Conservation (phyloP, 2,329 filamentous ascomycete genomes). For the Sporothrix inflata region DNA sequence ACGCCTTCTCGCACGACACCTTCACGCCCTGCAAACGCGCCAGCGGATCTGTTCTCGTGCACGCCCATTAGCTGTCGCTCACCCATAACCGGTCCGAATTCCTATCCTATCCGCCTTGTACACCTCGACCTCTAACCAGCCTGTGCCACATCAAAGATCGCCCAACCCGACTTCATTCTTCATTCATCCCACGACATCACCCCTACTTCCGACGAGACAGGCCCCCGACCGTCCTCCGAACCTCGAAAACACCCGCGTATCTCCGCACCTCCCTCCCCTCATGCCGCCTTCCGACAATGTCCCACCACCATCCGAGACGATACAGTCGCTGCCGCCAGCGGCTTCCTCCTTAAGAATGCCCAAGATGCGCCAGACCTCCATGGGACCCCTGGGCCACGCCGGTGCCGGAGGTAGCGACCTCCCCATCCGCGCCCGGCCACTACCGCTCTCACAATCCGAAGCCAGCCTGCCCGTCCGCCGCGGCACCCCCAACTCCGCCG, state of each 20-base stretch:
- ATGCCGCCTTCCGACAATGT: constrained; percentile 72
- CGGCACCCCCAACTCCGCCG: constrained; percentile 59
- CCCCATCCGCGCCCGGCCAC: constrained; percentile 28
- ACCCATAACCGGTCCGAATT: not conserved
- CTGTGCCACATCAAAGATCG: not conserved
- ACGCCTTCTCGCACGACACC: not conserved
- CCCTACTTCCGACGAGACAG: not conserved
- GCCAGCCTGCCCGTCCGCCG: constrained; percentile 55
- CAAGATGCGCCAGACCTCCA: constrained; percentile 63
- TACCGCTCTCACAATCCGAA: constrained; percentile 56
- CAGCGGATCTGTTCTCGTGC: not conserved
- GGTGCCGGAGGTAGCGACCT: not conserved
- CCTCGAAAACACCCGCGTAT: not conserved
- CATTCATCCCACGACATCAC: not conserved
- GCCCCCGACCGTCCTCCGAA: not conserved
- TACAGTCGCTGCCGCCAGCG: constrained; percentile 71
- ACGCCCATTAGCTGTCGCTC: not conserved
- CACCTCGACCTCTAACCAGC: not conserved
- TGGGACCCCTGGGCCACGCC: constrained; percentile 34
- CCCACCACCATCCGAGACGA: constrained; percentile 65
- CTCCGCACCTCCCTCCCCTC: constrained; percentile 40
- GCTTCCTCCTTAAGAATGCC: constrained; percentile 63
- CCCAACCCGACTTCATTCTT: not conserved
- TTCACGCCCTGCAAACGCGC: not conserved
- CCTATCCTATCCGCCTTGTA: not conserved